phyloP scores from a whole-genome alignment of 108 stramenopile genomes.

The Cyclotella sp. region DNA sequence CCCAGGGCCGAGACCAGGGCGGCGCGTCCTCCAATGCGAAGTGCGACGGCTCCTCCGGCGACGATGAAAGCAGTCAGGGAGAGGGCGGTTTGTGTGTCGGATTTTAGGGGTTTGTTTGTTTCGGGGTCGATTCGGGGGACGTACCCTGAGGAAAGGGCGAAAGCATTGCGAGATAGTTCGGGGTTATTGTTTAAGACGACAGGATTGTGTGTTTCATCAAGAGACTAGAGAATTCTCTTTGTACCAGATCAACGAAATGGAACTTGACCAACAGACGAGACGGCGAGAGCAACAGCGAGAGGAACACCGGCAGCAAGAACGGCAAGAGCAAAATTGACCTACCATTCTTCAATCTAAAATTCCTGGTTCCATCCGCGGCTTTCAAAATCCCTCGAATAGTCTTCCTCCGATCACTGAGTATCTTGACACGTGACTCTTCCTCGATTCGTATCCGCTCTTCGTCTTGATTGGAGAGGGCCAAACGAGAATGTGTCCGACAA shows the following conservation, averaged over 20 bases:
- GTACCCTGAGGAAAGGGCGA: conserved; percentile 6
- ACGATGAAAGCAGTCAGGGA: conserved; percentile 85
- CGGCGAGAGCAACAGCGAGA: too few species aligned
- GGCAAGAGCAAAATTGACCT: neutral
- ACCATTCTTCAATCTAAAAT: conserved; percentile 59
- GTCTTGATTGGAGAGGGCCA: conserved; percentile 20
- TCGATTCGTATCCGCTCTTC: conserved; percentile 39
- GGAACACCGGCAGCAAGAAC: neutral
- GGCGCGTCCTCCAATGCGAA: conserved; percentile 89
- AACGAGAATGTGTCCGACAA: too few species aligned
- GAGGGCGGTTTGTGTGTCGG: conserved; percentile 73
- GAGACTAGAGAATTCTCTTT: too few species aligned
- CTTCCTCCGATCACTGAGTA: conserved; percentile 59
- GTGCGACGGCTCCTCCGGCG: conserved; percentile 83
- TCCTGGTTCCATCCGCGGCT: conserved; percentile 61
- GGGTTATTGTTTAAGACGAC: neutral
- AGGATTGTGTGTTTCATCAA: neutral
- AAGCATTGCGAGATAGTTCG: too few species aligned
- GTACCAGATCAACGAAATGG: too few species aligned
- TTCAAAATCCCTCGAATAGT: conserved; percentile 69
- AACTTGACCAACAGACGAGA: too few species aligned
- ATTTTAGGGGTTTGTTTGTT: conserved; percentile 62
- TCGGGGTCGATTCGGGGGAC: conserved; percentile 67
- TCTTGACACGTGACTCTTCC: conserved; percentile 67
- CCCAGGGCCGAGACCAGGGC: conserved; percentile 83